Evolutionary conservation across 73 alveolate species (phyloP).

Genomic region (Paramecium sonneborni): DNA sequence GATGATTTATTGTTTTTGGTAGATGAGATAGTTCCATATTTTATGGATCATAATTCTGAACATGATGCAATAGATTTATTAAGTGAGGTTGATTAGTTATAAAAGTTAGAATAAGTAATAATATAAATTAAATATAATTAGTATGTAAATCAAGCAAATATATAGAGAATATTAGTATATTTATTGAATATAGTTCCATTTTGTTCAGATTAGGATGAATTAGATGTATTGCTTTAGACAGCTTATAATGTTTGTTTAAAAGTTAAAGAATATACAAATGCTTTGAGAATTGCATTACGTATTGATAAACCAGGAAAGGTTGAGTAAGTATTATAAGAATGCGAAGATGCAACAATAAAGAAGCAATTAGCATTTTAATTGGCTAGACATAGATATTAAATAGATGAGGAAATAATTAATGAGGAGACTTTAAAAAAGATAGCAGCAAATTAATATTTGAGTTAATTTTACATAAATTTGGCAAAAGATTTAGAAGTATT

Average conservation of each 20-base stretch:
- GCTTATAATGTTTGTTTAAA: constrained; percentile 81
- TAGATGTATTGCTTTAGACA: constrained; percentile 77
- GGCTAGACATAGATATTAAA: constrained; percentile 89
- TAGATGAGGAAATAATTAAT: constrained; percentile 67
- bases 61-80: constrained; percentile 95
- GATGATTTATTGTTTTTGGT: constrained; percentile 83
- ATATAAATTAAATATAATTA: not conserved
- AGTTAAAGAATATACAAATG: constrained; percentile 90
- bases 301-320: constrained; percentile 83
- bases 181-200: constrained; percentile 80
- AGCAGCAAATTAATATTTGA: constrained; percentile 86
- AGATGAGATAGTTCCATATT: constrained; percentile 87
- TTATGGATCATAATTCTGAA: constrained; percentile 91
- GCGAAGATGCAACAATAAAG: constrained; percentile 74
- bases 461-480: constrained; percentile 84
- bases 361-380: constrained; percentile 90
- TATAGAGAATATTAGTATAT: constrained; percentile 88
- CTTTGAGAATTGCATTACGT: constrained; percentile 97
- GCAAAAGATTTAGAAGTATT: constrained; percentile 97
- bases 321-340: constrained; percentile 79
- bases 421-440: constrained; percentile 86
- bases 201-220: constrained; percentile 96
- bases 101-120: constrained; percentile 68
- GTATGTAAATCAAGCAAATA: constrained; percentile 85
- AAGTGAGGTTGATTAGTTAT: constrained; percentile 90